Evolutionary conservation across 495 filamentous ascomycete genomes (phyloP), one percentile per base, ranked within the genome.

Genomic region (Trichoderma erinaceum): DNA sequence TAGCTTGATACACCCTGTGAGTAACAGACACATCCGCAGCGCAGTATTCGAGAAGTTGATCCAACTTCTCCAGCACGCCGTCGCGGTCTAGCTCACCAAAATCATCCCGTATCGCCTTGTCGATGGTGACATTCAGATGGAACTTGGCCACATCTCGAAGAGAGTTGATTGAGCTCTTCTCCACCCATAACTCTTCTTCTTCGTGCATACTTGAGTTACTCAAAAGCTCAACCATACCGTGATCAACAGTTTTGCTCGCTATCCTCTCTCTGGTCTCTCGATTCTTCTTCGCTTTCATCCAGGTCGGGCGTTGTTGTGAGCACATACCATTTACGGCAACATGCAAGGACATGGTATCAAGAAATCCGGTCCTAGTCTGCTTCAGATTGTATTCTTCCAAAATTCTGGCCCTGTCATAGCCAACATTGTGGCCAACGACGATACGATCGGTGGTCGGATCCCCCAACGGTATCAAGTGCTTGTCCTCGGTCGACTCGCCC

Each of bases 291-390:
- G 96, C 90, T 70, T 92, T 95, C 88, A 96, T 90, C 95, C 95
- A 99, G 0, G 91, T 95, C 11, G 95, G 95, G 65, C 95, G 85
- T 76, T 99, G 95, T 67, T 90, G 90, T 12, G 95, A 97, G 75
- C 95, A 99, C 95, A 99, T 99, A 41, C 95, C 95, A 73, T 99
- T 99, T 11, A 97, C 93, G 15, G 95, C 95, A 10, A 97, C 93
- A 75, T 99, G 95, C 65, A 99, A 82, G 11, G 93, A 97, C 95
- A 99, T 99, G 3, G 95, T 99, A 79, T 99, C 95, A 32, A 99
- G 75, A 73, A 97, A 99, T 52, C 86, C 91, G 71, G 91, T 98
- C 65, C 86, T 86, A 29, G 92, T 87, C 74, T 96, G 93, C 65
- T 84, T 77, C 48, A 97, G 75, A 71, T 88, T 83, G 74, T 99